Conservation (phyloP, 2,329 filamentous ascomycete genomes). For the Fusarium heterosporum region DNA sequence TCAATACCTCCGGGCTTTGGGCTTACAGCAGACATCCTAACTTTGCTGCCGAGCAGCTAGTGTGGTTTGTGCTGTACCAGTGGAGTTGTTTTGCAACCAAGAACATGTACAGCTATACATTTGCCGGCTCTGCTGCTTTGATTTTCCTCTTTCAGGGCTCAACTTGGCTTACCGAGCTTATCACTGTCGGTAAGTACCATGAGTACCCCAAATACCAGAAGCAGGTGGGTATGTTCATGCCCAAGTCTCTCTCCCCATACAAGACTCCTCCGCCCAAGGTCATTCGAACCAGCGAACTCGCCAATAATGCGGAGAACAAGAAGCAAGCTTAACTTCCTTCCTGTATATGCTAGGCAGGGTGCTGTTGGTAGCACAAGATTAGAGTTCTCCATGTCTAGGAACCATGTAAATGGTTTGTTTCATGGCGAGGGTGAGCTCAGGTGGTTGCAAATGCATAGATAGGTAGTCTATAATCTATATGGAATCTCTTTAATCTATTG, state of each 20-base stretch:
- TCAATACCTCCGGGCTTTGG: conserved; percentile 86
- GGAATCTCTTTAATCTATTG: conserved; percentile 24
- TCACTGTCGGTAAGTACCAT: conserved; percentile 85
- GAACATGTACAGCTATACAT: conserved; percentile 82
- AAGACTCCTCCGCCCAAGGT: conserved; percentile 58
- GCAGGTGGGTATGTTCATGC: conserved; percentile 85
- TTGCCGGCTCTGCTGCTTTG: conserved; percentile 75
- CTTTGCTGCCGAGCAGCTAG: conserved; percentile 89
- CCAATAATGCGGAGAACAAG: conserved; percentile 58
- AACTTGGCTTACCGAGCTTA: conserved; percentile 85
- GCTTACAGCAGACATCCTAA: conserved; percentile 93
- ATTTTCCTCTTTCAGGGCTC: conserved; percentile 89
- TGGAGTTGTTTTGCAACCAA: conserved; percentile 84
- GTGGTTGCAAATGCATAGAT: background rate
- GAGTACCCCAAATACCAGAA: conserved; percentile 89
- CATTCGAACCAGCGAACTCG: conserved; percentile 64
- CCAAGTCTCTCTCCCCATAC: conserved; percentile 63
- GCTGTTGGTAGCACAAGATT: no score
- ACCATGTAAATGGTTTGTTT: background rate
- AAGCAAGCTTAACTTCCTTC: conserved; percentile 38
- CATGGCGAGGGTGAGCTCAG: background rate
- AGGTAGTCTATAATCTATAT: conserved; percentile 40
- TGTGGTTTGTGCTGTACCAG: conserved; percentile 90
- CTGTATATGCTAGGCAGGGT: background rate
- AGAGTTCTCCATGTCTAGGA: background rate